phyloP scores from a whole-genome alignment of 768 basidiomycete species.

The Russula olivacea region DNA sequence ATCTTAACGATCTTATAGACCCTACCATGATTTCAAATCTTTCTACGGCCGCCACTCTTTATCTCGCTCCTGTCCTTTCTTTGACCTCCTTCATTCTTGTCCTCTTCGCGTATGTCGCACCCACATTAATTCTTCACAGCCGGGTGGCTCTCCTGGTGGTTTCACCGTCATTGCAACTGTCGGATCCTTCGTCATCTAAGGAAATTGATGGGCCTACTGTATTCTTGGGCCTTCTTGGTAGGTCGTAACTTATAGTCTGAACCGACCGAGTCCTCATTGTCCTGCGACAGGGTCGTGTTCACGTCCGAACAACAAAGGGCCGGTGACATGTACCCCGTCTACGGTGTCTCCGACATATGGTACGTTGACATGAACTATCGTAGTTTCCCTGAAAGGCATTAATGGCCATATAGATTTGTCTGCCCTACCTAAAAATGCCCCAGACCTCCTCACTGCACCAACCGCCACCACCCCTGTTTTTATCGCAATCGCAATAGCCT shows the following conservation, averaged over 20 bases:
- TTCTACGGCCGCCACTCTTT: slow-evolving; percentile 61
- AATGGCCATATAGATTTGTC: slow-evolving; percentile 47
- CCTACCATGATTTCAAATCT: slow-evolving; percentile 61
- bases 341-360: slow-evolving; percentile 57
- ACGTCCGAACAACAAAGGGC: slow-evolving; percentile 42
- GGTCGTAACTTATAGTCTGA: slow-evolving; percentile 14
- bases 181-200: slow-evolving; percentile 30
- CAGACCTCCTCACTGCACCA: slow-evolving; percentile 54
- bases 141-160: slow-evolving; percentile 63
- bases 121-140: slow-evolving; percentile 51
- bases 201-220: slow-evolving; percentile 61
- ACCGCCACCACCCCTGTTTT: slow-evolving; percentile 55
- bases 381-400: slow-evolving; percentile 2
- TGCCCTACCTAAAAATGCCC: slow-evolving; percentile 51
- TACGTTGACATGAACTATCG: slow-evolving; percentile 32
- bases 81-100: slow-evolving; percentile 61
- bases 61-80: slow-evolving; percentile 59
- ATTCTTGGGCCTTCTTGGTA: slow-evolving; percentile 62
- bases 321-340: slow-evolving; percentile 50
- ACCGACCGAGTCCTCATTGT: slow-evolving; percentile 1
- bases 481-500: slow-evolving; percentile 53
- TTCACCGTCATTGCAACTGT: slow-evolving; percentile 46
- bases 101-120: slow-evolving; percentile 64
- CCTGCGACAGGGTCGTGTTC: slow-evolving; percentile 58
- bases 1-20: slow-evolving; percentile 18